Base-by-base conservation (phyloP, 2,329 filamentous ascomycete species). In the Aspergillus awamori region DNA sequence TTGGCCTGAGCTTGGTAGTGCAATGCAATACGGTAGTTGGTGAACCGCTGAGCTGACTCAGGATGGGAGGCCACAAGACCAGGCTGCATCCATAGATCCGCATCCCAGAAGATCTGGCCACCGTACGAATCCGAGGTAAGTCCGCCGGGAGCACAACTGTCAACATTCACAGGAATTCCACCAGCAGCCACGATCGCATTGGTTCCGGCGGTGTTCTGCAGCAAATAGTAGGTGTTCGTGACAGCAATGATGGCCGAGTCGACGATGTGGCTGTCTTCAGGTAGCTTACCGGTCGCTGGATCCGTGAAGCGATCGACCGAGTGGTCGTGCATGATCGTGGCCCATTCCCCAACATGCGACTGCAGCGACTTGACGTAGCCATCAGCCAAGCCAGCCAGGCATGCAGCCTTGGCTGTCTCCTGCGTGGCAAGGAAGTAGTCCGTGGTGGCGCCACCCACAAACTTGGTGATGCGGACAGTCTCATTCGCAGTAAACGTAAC, bases 91-190 rank as follows among this genome's bases (percentile, higher is more conserved):
- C 87, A 89, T 4, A 88, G 79, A 70, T 88, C 86, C 13, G 84
- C 83, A 74, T 88, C 86, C 86, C 86, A 89, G 70, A 88, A 88
- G n/a, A 88, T 80, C 39, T 82, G 76, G 0, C 88, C 88, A 22
- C 80, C 89, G 66, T 91, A 91, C 7, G 85, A 88, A 64, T 89
- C 87, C 5, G 87, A 88, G 0, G 82, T 84, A 22, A 91, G 74
- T 0, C 89, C 89, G 60, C 88, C 87, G n/a, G 91, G 89, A 2
- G 86, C 79, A 53, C 91, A 85, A 65, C 87, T 89, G 70, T 88
- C 80, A 22, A 84, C 80, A 61, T 88, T 86, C 5, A 90, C 77
- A 2, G 78, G 72, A 1, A 81, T 78, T 56, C 82, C 81, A 56
- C 81, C 80, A 0, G 81, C 80, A 36, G 78, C 78, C 2, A 75